phyloP scores from a whole-genome alignment of 208 protist genomes.

The Trypanosoma lewisi region DNA sequence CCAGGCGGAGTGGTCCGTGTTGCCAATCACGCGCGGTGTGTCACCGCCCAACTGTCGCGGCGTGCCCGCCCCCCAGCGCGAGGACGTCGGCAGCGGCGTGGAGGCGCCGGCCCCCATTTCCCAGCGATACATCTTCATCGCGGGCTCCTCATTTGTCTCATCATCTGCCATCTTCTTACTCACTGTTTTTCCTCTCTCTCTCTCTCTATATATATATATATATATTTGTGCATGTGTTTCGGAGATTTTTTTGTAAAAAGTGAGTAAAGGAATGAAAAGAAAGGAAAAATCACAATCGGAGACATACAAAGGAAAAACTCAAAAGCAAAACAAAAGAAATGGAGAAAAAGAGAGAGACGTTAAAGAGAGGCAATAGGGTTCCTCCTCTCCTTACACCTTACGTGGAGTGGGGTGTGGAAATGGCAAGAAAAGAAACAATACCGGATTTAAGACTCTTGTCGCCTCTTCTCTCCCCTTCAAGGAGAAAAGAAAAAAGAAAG shows the following conservation, averaged over 20 bases:
- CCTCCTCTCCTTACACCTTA: too few species aligned
- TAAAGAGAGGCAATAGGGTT: too few species aligned
- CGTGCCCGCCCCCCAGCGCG: slow-evolving; percentile 74
- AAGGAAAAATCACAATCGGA: neutral
- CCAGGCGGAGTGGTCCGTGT: slow-evolving; percentile 58
- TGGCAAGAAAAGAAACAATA: too few species aligned
- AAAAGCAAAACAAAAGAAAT: neutral
- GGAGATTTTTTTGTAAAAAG: neutral
- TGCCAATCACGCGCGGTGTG: slow-evolving; percentile 48
- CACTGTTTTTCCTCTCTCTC: slow-evolving; percentile 1
- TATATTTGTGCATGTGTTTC: neutral
- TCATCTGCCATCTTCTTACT: slow-evolving; percentile 25
- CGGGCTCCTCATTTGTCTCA: slow-evolving; percentile 27
- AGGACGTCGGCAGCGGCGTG: slow-evolving; percentile 31
- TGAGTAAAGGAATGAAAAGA: neutral
- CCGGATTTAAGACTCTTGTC: neutral
- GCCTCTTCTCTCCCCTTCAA: neutral
- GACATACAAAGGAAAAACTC: slow-evolving; percentile 8
- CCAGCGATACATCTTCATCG: slow-evolving; percentile 67
- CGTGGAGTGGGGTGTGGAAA: too few species aligned
- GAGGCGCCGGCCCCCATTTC: slow-evolving; percentile 27
- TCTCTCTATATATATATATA: neutral
- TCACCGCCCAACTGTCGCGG: slow-evolving; percentile 71
- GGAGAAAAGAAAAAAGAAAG: neutral
- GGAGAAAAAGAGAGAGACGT: too few species aligned